A percentile compares a stretch with the other conserved stretches of the same genome.
phyloP scores from a whole-genome alignment of 1,139 yeast species.

The Pneumocystis wakefieldiae region DNA sequence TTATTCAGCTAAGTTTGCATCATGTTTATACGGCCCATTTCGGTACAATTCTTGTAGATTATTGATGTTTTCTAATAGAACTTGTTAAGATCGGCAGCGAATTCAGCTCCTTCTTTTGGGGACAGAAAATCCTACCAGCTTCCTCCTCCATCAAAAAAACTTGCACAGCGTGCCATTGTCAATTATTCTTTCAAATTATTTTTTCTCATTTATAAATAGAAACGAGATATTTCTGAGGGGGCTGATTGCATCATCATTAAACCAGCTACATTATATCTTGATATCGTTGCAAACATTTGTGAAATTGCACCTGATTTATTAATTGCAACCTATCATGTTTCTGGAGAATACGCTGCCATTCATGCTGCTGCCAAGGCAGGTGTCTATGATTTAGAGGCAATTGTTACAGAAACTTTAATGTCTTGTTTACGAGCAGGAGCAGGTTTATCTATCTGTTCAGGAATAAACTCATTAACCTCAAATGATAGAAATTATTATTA shows the following conservation, averaged over 20 bases:
- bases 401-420: slow-evolving; percentile 84
- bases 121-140: slow-evolving; percentile 87
- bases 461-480: neutral
- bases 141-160: slow-evolving; percentile 84
- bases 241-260: slow-evolving; percentile 90
- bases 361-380: slow-evolving; percentile 98
- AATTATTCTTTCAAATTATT: slow-evolving; percentile 24
- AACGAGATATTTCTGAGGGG: slow-evolving; percentile 66
- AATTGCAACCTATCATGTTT: slow-evolving; percentile 86
- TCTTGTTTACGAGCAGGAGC: slow-evolving; percentile 97
- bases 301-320: slow-evolving; percentile 73
- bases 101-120: slow-evolving; percentile 76
- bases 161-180: slow-evolving; percentile 77
- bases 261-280: slow-evolving; percentile 94
- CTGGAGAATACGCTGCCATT: slow-evolving; percentile 96
- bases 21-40: slow-evolving; percentile 89
- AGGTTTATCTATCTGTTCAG: slow-evolving; percentile 29
- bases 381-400: slow-evolving; percentile 67
- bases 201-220: neutral
- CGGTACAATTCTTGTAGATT: slow-evolving; percentile 37
- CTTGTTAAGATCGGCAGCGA: slow-evolving; percentile 44
- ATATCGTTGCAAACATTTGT: slow-evolving; percentile 76
- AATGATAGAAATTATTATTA: slow-evolving; percentile 34
- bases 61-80: neutral
- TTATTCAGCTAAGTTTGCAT: slow-evolving; percentile 86